These are phyloP conservation scores for Dryas octopetala DNA, from an alignment of 306 rosid genomes.

Conservation along the genomic window DNA sequence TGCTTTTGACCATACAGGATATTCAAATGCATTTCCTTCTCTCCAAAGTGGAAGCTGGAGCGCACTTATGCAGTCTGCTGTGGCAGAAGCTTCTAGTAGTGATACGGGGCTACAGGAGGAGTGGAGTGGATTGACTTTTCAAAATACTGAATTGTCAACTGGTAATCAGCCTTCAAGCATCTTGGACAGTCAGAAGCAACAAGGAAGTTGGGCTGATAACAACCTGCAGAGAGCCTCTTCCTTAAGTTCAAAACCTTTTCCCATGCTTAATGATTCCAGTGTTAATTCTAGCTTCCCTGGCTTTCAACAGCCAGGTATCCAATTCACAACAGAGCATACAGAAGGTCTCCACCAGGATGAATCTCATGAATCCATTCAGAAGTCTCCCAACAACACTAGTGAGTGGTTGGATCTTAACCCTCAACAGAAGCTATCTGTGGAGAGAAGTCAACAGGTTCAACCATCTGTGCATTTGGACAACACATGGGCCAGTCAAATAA, in stretches of 20 bases:
- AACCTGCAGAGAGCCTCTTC: slow-evolving; percentile 47
- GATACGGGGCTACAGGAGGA: slow-evolving; percentile 60
- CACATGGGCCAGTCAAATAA: slow-evolving; percentile 37
- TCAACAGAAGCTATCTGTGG: slow-evolving; percentile 27
- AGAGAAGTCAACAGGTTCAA: slow-evolving; percentile 31
- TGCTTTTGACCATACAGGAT: slow-evolving; percentile 27
- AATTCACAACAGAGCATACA: slow-evolving; percentile 37
- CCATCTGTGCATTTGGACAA: slow-evolving; percentile 31
- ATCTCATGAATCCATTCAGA: slow-evolving; percentile 42
- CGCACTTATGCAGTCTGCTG: slow-evolving; percentile 69
- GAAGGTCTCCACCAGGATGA: slow-evolving; percentile 36
- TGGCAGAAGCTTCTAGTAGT: slow-evolving; percentile 65
- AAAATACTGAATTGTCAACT: slow-evolving; percentile 51
- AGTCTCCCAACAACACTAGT: slow-evolving; percentile 27
- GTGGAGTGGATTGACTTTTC: slow-evolving; percentile 68
- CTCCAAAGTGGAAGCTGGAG: slow-evolving; percentile 63
- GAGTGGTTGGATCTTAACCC: slow-evolving; percentile 40
- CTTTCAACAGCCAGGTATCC: slow-evolving; percentile 42
- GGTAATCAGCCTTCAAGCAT: slow-evolving; percentile 52
- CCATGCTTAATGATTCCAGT: slow-evolving; percentile 43
- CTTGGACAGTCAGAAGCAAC: slow-evolving; percentile 51
- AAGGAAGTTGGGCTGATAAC: slow-evolving; percentile 46
- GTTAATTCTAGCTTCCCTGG: slow-evolving; percentile 49
- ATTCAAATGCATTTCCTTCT: slow-evolving; percentile 37
- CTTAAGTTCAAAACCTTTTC: slow-evolving; percentile 40